Base-by-base conservation (phyloP, 805 yeast species). In the Monosporozyma unispora region DNA sequence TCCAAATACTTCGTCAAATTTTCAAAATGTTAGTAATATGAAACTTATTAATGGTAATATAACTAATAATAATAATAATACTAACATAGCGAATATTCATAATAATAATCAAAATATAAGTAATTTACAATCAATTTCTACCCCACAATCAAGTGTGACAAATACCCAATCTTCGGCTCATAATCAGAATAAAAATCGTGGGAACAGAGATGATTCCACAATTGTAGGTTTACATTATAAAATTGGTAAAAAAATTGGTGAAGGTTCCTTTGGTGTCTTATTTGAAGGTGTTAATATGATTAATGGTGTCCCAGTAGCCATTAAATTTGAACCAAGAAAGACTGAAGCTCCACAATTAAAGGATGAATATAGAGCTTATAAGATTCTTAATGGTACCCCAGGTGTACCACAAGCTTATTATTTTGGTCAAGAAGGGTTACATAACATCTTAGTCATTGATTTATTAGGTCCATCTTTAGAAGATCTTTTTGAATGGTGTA, bases 401-500 rank as follows among this genome's bases (percentile, higher is more conserved):
- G 98, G 98, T 45, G 83, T 93, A 48, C 99, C 99, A 47, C 81
- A 83, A 60, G 98, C 96, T n/a, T 93, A 93, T 71, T 93, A 89
- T 67, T 91, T 91, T 67, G 99, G 99, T 52, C 98, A 93, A 66
- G 99, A 93, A 70, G 98, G 99, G 29, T 79, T 93, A 52, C 98
- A 93, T 73, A 90, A 91, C 67, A 89, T 93, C 47, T 73, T 93
- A 55, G 96, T 93, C 37, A 93, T 93, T 59, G 99, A 93, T 66
- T 75, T 93, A 43, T 75, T 93, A 60, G 99, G 99, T 11, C 99
- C 99, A 9, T 85, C 96, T 1, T 74, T 93, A 54, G 99, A 93
- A 66, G 99, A 93, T 69, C 73, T 93, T 56, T 93, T 93, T 68
- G 99, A 93, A 66, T 93, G 98, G 98, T 93, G 99, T 70, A 95